Percentiles rank a stretch among this genome's conserved stretches.
Evolutionary conservation across 306 rosid genomes (phyloP).

Genomic region (Ammopiptanthus mongolicus): DNA sequence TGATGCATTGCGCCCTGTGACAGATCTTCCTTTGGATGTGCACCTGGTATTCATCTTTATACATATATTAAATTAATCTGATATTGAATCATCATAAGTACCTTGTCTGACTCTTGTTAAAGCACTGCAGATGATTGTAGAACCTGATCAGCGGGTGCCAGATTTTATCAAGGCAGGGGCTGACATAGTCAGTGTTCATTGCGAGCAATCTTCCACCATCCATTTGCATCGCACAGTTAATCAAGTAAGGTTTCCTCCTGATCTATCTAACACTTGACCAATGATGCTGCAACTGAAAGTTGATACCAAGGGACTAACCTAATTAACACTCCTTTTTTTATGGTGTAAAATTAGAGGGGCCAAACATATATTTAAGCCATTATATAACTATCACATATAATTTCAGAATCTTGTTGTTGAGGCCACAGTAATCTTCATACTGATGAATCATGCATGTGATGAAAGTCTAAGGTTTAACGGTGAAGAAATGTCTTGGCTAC

Average conservation of each 20-base stretch:
- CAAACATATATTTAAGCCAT: neutral
- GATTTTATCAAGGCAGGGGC: slow-evolving; percentile 99
- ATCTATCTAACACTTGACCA: neutral
- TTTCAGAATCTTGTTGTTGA: slow-evolving; percentile 11
- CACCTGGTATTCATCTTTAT: slow-evolving; percentile 69
- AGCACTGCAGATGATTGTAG: slow-evolving; percentile 84
- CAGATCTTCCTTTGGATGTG: slow-evolving; percentile 98
- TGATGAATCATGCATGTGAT: neutral
- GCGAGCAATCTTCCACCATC: slow-evolving; percentile 92
- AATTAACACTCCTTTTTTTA: neutral
- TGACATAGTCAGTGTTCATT: slow-evolving; percentile 92
- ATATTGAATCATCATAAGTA: neutral
- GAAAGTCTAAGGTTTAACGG: neutral
- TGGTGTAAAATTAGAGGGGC: neutral
- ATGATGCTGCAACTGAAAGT: slow-evolving; percentile 4
- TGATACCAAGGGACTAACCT: slow-evolving; percentile 8
- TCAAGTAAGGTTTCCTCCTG: slow-evolving; percentile 51
- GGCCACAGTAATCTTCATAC: neutral
- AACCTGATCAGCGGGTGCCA: slow-evolving; percentile 94
- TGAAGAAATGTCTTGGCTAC: neutral
- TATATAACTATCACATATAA: neutral
- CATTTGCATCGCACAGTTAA: slow-evolving; percentile 92
- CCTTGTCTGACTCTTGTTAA: slow-evolving; percentile 28
- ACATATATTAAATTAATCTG: neutral
- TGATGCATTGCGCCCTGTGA: slow-evolving; percentile 96